Conservation (phyloP, 768 basidiomycete species). For the Tephrocybe sp. region DNA sequence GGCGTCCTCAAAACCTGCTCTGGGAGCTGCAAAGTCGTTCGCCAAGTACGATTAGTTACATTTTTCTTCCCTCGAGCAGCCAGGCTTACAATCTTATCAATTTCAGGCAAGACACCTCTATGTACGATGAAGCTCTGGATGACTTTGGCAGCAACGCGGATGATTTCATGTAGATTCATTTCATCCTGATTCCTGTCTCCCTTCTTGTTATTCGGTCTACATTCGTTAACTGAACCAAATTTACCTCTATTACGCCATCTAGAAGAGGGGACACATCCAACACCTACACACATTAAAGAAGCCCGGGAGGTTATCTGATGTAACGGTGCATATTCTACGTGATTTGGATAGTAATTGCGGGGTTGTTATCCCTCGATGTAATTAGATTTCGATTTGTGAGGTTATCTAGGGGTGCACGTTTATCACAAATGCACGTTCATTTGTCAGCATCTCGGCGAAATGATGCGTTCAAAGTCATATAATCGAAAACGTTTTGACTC, state of each 20-base stretch:
- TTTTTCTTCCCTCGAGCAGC: too few species aligned
- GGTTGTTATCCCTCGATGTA: too few species aligned
- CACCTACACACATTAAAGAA: slow-evolving; percentile 10
- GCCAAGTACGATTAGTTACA: slow-evolving; percentile 50
- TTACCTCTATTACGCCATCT: neutral
- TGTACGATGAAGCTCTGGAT: slow-evolving; percentile 89
- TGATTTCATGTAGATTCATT: slow-evolving; percentile 84
- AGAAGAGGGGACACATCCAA: slow-evolving; percentile 5
- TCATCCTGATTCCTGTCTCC: neutral
- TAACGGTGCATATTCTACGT: neutral
- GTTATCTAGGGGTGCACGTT: neutral
- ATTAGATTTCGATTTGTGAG: neutral
- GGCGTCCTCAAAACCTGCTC: slow-evolving; percentile 63
- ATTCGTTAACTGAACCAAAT: neutral
- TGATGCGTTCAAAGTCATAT: neutral
- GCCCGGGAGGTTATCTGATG: slow-evolving; percentile 6
- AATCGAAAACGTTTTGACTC: neutral
- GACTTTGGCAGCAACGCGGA: slow-evolving; percentile 75
- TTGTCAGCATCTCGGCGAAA: slow-evolving; percentile 13
- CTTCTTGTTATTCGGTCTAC: neutral
- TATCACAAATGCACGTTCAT: slow-evolving; percentile 11
- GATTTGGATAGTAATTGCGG: neutral
- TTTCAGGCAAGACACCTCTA: slow-evolving; percentile 69
- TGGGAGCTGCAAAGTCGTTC: slow-evolving; percentile 73
- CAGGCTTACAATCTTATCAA: slow-evolving; percentile 14